Conservation (phyloP, 2,329 filamentous ascomycete genomes). For the Onygenales sp. region DNA sequence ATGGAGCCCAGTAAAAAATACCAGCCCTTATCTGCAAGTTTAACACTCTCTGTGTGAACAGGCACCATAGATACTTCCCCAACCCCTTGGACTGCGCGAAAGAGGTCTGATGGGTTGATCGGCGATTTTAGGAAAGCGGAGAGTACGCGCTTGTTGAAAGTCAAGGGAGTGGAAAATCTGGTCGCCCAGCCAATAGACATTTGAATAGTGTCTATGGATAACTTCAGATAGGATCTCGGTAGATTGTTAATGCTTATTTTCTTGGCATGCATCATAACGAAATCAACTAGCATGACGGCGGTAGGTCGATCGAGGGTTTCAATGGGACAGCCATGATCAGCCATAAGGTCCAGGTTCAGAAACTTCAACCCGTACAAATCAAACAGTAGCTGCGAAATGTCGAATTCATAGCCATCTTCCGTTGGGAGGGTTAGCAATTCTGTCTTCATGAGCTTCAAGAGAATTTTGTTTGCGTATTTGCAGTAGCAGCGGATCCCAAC, state of each 20-base stretch:
- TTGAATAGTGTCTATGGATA: constrained; percentile 87
- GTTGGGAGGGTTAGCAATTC: constrained; percentile 70
- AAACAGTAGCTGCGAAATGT: constrained; percentile 75
- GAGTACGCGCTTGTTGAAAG: constrained; percentile 79
- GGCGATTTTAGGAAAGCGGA: constrained; percentile 72
- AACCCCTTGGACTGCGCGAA: constrained; percentile 69
- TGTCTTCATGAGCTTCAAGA: constrained; percentile 79
- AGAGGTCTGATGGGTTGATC: constrained; percentile 71
- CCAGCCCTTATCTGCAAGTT: constrained; percentile 74
- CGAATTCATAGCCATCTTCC: constrained; percentile 73
- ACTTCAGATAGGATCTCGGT: constrained; percentile 81
- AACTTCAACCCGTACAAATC: constrained; percentile 77
- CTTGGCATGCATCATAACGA: constrained; percentile 69
- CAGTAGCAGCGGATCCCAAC: constrained; percentile 78
- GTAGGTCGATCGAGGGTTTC: constrained; percentile 73
- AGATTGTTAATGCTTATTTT: constrained; percentile 85
- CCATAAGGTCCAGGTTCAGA: constrained; percentile 56
- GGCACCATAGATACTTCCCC: constrained; percentile 63
- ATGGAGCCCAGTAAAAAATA: constrained; percentile 87
- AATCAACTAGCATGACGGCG: constrained; percentile 72
- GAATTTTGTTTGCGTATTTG: constrained; percentile 74
- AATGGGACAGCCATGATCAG: constrained; percentile 69
- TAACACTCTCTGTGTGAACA: constrained; percentile 58
- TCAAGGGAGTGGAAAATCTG: constrained; percentile 68
- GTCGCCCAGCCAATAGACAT: constrained; percentile 65